Percentiles rank a stretch among this genome's conserved stretches.
Conservation (phyloP, 2,329 filamentous ascomycete species). For the Albophoma yamanashiensis region DNA sequence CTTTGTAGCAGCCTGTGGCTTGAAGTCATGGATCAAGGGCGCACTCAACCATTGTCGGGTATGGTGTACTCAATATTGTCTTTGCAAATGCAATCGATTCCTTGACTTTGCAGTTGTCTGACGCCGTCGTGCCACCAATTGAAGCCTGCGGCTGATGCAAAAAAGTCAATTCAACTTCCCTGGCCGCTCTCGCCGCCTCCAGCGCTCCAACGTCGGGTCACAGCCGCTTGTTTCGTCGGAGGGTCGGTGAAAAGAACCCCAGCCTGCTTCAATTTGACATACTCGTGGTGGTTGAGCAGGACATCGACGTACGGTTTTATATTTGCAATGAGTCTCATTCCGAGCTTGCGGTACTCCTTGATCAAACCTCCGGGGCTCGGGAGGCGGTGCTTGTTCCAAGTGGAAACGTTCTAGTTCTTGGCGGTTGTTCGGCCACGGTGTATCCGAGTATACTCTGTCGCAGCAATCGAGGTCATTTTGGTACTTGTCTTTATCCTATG, state of each 20-base stretch:
- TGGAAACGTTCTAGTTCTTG: constrained; percentile 8
- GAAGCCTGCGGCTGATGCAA: constrained; percentile 56
- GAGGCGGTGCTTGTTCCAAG: constrained; percentile 62
- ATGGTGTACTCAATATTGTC: constrained; percentile 70
- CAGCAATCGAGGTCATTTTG: too few relatives aligned
- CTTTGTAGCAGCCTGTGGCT: constrained; percentile 17
- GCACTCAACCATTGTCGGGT: constrained; percentile 52
- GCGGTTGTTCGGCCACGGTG: background rate
- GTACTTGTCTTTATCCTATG: too few relatives aligned
- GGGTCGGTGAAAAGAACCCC: constrained; percentile 47
- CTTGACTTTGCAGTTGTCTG: constrained; percentile 46
- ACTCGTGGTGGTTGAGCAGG: constrained; percentile 55
- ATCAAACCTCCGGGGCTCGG: constrained; percentile 57
- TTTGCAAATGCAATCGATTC: constrained; percentile 69
- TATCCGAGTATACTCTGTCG: background rate
- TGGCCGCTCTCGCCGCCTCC: constrained; percentile 61
- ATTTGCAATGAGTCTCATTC: constrained; percentile 59
- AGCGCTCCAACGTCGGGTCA: constrained; percentile 50
- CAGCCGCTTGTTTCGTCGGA: constrained; percentile 38
- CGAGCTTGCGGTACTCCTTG: constrained; percentile 48
- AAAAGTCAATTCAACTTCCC: constrained; percentile 69
- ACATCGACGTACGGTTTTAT: constrained; percentile 70
- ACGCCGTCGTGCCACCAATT: constrained; percentile 65
- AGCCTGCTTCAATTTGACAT: constrained; percentile 44
- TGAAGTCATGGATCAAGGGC: constrained; percentile 35